Percentiles rank a stretch among this genome's conserved stretches.
These are phyloP conservation scores for Phlebopus sp. DNA, from an alignment of 1,284 basidiomycete genomes.

Conservation along the genomic window DNA sequence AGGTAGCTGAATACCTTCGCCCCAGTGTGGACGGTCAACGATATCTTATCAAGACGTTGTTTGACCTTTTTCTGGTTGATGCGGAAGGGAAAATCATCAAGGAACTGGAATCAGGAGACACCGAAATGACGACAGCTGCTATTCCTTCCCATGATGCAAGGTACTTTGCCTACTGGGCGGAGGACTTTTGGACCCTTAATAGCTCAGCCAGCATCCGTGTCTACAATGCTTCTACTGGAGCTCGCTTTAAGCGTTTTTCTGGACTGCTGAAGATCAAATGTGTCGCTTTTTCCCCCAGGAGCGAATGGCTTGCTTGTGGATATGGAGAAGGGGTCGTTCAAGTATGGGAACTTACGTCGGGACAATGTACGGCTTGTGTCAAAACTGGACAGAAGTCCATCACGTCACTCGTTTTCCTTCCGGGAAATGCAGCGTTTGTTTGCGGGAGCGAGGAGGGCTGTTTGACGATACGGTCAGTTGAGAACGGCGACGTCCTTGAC, in stretches of 20 bases:
- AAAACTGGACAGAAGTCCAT: conserved; percentile 12
- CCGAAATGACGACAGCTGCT: conserved; percentile 3
- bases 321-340: conserved; percentile 19
- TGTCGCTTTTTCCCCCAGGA: conserved; percentile 14
- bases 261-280: conserved; percentile 17
- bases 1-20: conserved; percentile 7
- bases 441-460: conserved; percentile 18
- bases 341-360: conserved; percentile 19
- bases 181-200: conserved; percentile 20
- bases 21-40: conserved; percentile 14
- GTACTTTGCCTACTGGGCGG: conserved; percentile 22
- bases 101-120: conserved; percentile 17
- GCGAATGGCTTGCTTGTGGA: conserved; percentile 16
- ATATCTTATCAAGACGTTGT: conserved; percentile 12
- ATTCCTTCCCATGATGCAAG: conserved; percentile 19
- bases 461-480: conserved; percentile 17
- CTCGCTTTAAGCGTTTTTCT: conserved; percentile 16
- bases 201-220: conserved; percentile 17
- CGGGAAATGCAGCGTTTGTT: conserved; percentile 10
- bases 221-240: conserved; percentile 16
- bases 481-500: conserved; percentile 13
- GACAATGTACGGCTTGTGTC: conserved; percentile 12
- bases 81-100: conserved; percentile 11
- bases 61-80: conserved; percentile 11
- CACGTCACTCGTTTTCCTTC: conserved; percentile 17